These are phyloP conservation scores for Suillus hirtellus DNA, from an alignment of 768 basidiomycete species.

Conservation along the genomic window DNA sequence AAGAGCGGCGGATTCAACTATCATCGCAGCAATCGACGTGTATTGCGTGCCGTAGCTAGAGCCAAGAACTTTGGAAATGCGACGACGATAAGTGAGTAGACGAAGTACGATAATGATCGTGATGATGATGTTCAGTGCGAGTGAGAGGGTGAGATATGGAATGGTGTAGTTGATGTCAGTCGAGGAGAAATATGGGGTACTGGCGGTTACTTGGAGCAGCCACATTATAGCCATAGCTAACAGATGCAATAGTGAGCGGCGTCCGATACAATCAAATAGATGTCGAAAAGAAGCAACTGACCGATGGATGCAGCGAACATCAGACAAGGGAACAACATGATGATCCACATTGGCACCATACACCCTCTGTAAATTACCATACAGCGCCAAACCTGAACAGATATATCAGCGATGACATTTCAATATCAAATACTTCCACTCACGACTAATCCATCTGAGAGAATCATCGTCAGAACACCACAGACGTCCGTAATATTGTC, in stretches of 20 bases:
- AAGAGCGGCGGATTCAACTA: slow-evolving; percentile 36
- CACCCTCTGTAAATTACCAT: slow-evolving; percentile 6
- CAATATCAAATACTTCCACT: not conserved
- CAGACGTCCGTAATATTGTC: slow-evolving; percentile 16
- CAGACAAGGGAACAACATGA: not conserved
- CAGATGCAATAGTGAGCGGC: not conserved
- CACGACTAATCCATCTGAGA: slow-evolving; percentile 22
- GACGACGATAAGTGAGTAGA: slow-evolving; percentile 24
- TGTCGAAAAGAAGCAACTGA: not conserved
- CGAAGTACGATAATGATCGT: slow-evolving; percentile 34
- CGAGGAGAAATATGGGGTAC: not conserved
- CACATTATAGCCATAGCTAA: not conserved
- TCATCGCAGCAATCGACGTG: slow-evolving; percentile 34
- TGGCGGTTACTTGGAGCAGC: not conserved
- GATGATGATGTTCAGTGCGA: slow-evolving; percentile 34
- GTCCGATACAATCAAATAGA: not conserved
- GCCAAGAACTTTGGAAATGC: slow-evolving; percentile 21
- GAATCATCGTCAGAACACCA: slow-evolving; percentile 16
- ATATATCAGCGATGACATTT: too few relatives aligned
- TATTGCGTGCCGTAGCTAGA: slow-evolving; percentile 25
- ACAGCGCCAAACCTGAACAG: not conserved
- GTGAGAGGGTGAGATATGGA: slow-evolving; percentile 29
- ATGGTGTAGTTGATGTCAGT: slow-evolving; percentile 16
- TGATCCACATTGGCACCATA: not conserved
- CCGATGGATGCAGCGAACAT: not conserved